Evolutionary conservation across 2,329 filamentous ascomycete genomes (phyloP).

Genomic region (Diplocarpon mali): DNA sequence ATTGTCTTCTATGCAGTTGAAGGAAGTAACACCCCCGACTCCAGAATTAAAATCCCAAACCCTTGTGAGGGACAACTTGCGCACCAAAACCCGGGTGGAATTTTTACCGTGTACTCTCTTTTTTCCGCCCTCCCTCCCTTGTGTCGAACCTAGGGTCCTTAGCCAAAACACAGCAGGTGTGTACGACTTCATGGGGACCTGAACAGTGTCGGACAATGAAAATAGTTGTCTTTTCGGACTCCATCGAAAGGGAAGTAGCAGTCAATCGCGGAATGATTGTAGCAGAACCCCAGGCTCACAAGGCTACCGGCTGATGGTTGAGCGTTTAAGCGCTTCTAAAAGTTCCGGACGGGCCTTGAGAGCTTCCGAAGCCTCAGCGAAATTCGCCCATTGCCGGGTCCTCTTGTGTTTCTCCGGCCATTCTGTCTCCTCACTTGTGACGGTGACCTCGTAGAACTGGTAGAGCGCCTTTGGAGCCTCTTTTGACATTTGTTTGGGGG

Average conservation of each 20-base stretch:
- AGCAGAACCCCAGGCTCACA: conserved; percentile 29
- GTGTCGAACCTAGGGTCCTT: conserved; percentile 22
- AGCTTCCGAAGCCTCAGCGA: conserved; percentile 66
- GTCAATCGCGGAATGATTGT: conserved; percentile 8
- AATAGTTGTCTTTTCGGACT: background rate
- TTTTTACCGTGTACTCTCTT: conserved; percentile 16
- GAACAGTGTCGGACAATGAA: background rate
- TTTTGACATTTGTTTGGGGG: conserved; percentile 62
- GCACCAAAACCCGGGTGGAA: conserved; percentile 13
- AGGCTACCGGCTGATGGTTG: conserved; percentile 32
- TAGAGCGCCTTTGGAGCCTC: conserved; percentile 53
- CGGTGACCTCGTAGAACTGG: conserved; percentile 79
- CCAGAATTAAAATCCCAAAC: conserved; percentile 20
- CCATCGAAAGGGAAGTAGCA: conserved; percentile 1
- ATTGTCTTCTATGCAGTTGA: conserved; percentile 27
- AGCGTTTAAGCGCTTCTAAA: conserved; percentile 71
- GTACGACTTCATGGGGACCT: conserved; percentile 1
- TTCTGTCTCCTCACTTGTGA: conserved; percentile 69
- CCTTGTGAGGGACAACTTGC: conserved; percentile 12
- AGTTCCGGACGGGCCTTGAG: conserved; percentile 75
- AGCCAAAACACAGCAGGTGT: conserved; percentile 13
- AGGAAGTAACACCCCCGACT: conserved; percentile 17
- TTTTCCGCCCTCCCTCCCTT: no score
- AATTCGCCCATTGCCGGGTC: conserved; percentile 81
- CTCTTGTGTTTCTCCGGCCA: conserved; percentile 96